phyloP scores from a whole-genome alignment of 2,329 filamentous ascomycete genomes.

The Fusarium lateritium region DNA sequence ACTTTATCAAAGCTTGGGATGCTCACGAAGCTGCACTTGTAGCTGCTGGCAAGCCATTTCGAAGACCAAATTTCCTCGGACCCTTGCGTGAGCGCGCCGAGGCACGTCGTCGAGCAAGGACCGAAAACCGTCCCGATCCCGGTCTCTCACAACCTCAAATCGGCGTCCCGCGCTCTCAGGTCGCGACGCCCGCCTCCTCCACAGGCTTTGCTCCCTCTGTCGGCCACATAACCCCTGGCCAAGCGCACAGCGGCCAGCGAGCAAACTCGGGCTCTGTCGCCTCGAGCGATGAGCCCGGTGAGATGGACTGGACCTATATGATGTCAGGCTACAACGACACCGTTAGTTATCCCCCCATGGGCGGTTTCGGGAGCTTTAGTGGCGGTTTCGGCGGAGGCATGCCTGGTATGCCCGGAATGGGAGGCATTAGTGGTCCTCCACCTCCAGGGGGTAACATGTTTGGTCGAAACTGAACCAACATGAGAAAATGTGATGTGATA shows the following conservation, averaged over 20 bases:
- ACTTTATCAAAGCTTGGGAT: slow-evolving; percentile 75
- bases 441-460: slow-evolving; percentile 50
- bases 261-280: slow-evolving; percentile 37
- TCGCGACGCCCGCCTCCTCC: slow-evolving; percentile 47
- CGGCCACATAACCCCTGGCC: slow-evolving; percentile 35
- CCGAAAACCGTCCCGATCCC: slow-evolving; percentile 49
- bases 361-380: slow-evolving; percentile 51
- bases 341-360: slow-evolving; percentile 49
- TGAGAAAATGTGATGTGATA: slow-evolving; percentile 9
- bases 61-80: slow-evolving; percentile 63
- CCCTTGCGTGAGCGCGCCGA: slow-evolving; percentile 63
- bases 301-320: slow-evolving; percentile 66
- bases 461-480: slow-evolving; percentile 41
- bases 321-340: slow-evolving; percentile 60
- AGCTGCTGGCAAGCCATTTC: slow-evolving; percentile 59
- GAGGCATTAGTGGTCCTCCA: slow-evolving; percentile 34
- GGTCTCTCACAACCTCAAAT: slow-evolving; percentile 45
- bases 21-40: slow-evolving; percentile 65
- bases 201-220: slow-evolving; percentile 54
- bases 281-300: slow-evolving; percentile 51
- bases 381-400: slow-evolving; percentile 46
- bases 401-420: slow-evolving; percentile 43
- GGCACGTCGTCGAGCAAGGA: slow-evolving; percentile 51
- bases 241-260: slow-evolving; percentile 19
- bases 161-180: slow-evolving; percentile 43